Evolutionary conservation across 1,284 basidiomycete species (phyloP).

Genomic region (Coniferiporia weirii): DNA sequence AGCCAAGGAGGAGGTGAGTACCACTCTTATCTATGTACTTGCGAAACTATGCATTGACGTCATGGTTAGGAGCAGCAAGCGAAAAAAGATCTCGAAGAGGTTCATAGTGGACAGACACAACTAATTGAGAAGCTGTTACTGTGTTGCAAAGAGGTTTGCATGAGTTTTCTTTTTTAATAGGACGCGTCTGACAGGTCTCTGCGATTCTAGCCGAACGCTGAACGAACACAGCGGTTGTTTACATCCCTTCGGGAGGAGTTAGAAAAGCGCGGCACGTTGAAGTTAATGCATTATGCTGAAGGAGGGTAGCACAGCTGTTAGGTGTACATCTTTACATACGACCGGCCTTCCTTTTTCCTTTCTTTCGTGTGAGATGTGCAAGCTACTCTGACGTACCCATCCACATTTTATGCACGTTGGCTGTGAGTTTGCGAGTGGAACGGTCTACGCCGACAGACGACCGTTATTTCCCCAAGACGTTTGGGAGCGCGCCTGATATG

Average conservation of each 20-base stretch:
- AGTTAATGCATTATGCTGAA: constrained; percentile 40
- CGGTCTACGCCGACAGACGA: too few species aligned
- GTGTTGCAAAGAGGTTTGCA: constrained; percentile 72
- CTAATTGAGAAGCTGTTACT: constrained; percentile 74
- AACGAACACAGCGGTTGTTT: constrained; percentile 72
- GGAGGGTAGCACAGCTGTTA: constrained; percentile 35
- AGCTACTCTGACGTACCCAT: too few species aligned
- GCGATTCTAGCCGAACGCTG: constrained; percentile 61
- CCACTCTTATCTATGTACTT: not conserved
- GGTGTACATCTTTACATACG: not conserved
- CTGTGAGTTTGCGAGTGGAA: too few species aligned
- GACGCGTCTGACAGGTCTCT: constrained; percentile 11
- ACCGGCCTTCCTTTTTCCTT: too few species aligned
- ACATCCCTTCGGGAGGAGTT: constrained; percentile 74
- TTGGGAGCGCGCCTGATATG: too few species aligned
- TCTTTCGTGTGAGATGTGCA: too few species aligned
- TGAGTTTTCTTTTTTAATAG: not conserved
- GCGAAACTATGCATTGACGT: not conserved
- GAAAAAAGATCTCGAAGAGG: constrained; percentile 67
- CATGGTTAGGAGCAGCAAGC: constrained; percentile 51
- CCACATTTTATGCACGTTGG: too few species aligned
- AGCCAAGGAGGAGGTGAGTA: constrained; percentile 61
- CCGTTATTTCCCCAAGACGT: too few species aligned
- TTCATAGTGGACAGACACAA: constrained; percentile 66
- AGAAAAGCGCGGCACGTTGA: constrained; percentile 51